Evolutionary conservation across 2,329 filamentous ascomycete genomes (phyloP).

Genomic region (Epicoccum nigrum): DNA sequence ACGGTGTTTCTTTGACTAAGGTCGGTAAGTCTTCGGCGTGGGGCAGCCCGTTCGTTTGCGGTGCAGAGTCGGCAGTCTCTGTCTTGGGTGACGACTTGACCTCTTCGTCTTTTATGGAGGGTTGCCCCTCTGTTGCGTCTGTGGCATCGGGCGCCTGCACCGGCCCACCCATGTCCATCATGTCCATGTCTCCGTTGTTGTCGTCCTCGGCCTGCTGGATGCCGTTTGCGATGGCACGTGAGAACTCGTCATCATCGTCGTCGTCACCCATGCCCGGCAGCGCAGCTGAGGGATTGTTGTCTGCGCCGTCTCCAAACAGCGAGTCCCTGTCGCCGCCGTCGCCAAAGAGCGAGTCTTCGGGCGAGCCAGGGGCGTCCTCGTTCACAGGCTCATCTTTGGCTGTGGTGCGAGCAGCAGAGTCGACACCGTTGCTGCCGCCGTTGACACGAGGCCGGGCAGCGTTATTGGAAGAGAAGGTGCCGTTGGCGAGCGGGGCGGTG

Average conservation of each 20-base stretch:
- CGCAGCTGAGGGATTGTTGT: constrained; percentile 52
- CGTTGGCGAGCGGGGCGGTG: constrained; percentile 60
- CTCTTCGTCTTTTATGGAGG: not conserved
- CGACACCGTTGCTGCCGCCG: constrained; percentile 54
- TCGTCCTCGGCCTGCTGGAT: constrained; percentile 54
- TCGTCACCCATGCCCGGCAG: constrained; percentile 70
- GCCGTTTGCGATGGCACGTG: constrained; percentile 69
- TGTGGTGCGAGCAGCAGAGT: constrained; percentile 36
- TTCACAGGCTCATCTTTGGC: constrained; percentile 48
- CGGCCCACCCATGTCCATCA: constrained; percentile 53
- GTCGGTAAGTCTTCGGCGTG: constrained; percentile 53
- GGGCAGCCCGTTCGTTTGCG: constrained; percentile 56
- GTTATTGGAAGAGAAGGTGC: constrained; percentile 80
- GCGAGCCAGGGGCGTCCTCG: constrained; percentile 67
- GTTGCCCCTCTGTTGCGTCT: not conserved
- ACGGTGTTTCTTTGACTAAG: constrained; percentile 25
- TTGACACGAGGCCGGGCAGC: constrained; percentile 62
- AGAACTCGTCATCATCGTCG: constrained; percentile 71
- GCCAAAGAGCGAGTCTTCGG: constrained; percentile 85
- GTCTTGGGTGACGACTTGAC: constrained; percentile 11
- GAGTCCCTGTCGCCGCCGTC: constrained; percentile 72
- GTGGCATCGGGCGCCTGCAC: constrained; percentile 48
- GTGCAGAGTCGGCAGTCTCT: constrained; percentile 19
- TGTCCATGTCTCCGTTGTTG: constrained; percentile 52
- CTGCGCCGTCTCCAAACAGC: constrained; percentile 78